Base-by-base conservation (phyloP, 2,329 filamentous ascomycete genomes). In the Lachnum nothofagi region DNA sequence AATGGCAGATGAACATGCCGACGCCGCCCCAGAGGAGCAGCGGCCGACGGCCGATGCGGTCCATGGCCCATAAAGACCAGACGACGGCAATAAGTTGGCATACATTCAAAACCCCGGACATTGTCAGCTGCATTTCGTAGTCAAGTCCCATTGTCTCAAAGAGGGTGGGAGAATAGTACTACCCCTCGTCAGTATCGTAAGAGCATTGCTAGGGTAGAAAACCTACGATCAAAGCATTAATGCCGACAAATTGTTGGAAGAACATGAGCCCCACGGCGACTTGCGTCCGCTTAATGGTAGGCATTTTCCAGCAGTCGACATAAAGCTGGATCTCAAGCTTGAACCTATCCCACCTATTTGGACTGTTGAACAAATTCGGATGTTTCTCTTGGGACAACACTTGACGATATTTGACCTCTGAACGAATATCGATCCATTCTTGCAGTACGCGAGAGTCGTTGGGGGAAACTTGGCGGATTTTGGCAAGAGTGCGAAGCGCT, bases 1-100 rank as follows among this genome's bases (percentile, higher is more conserved):
- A 76, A 61, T 88, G 85, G 58, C 80, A 86, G 6, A 75, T 70
- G 1, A 74, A 80, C 58, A 88, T 88, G 10, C 82, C 83, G 14
- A 86, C 69, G 1, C 82, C 83, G 14, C 86, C 83, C 14, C 78
- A 67, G 3, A 77, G 73, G 1, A 85, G 70, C 1, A 83, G 73
- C 0, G 79, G 76, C 58, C 80, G 82, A 10, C 82, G 75, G 3
- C 82, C 83, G 5, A 80, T 68, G n/a, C 76, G 75, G 60, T 86
- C 83, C 25, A 34, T 34, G 31, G 7, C 31, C 31, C 31, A 34
- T 8, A 75, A 22, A 78, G 60, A 42, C 70, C 73, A 5, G 70
- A 70, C 1, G 67, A 51, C 7, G 76, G 71, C 71, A 19, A 73
- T 60, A 5, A 76, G 59, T 53, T 75, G 70, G 14, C 65, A 70